Percentiles rank a stretch among this genome's conserved stretches.
Conservation (phyloP, 2,329 filamentous ascomycete species). For the Trichoderma afroharzianum region DNA sequence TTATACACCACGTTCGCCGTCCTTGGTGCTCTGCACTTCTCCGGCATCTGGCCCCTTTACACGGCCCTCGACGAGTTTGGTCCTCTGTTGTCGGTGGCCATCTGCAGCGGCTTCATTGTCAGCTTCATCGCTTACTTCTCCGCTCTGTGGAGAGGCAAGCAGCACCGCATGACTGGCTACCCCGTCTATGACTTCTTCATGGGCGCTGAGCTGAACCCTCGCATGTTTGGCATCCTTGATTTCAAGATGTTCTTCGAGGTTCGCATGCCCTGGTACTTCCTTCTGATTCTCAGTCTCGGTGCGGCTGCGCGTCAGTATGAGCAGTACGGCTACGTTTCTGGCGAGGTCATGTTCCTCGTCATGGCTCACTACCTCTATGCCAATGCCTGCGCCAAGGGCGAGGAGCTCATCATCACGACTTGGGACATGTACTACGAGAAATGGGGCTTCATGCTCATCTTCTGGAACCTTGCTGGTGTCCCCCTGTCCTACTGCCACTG, state of each 20-base stretch:
- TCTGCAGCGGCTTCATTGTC: conserved; percentile 82
- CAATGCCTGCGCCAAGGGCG: conserved; percentile 87
- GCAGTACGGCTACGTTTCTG: conserved; percentile 77
- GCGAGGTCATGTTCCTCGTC: conserved; percentile 78
- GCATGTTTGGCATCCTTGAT: conserved; percentile 70
- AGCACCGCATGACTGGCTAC: conserved; percentile 92
- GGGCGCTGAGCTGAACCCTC: conserved; percentile 81
- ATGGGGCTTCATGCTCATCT: conserved; percentile 96
- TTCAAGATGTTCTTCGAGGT: conserved; percentile 98
- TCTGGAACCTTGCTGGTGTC: conserved; percentile 93
- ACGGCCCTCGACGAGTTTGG: conserved; percentile 95
- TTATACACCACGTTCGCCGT: conserved; percentile 82
- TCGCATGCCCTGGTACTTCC: conserved; percentile 86
- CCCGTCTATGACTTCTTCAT: conserved; percentile 87
- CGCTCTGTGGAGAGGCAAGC: conserved; percentile 71
- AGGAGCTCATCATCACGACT: conserved; percentile 84
- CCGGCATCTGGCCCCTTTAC: conserved; percentile 82
- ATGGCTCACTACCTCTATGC: conserved; percentile 91
- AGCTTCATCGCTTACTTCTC: conserved; percentile 83
- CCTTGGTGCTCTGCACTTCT: conserved; percentile 70
- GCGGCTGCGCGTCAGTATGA: conserved; percentile 81
- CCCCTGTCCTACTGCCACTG: conserved; percentile 91
- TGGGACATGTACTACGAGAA: conserved; percentile 99
- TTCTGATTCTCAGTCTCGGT: conserved; percentile 73
- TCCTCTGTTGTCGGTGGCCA: conserved; percentile 86